Base-by-base conservation (phyloP, 2,329 filamentous ascomycete genomes). In the Emmonsia crescens region DNA sequence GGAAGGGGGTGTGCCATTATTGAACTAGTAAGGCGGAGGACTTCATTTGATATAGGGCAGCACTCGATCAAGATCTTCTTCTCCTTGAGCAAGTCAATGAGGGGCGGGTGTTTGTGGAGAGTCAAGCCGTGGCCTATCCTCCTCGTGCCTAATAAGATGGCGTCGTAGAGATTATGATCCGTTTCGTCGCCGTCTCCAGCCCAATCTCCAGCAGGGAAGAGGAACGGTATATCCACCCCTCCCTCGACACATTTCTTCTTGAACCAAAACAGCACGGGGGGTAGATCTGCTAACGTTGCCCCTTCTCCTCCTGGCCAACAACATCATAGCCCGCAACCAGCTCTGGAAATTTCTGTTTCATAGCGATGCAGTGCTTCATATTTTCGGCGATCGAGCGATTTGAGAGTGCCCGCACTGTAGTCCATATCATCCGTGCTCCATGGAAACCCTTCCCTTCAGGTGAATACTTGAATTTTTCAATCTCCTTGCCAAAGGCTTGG, bases 201-300 rank as follows among this genome's bases (percentile, higher is more conserved):
- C 40, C 86, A 90, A 75, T 96, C 92, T 66, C 92, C 93, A 0
- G 93, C 92, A 73, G 96, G 92, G 78, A 97, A 95, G 79, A 96
- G 96, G 78, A 96, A 96, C 0, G 93, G 93, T 8, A 99, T 85
- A 57, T 91, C 85, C 40, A 96, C 83, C 2, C 83, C 85, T 69
- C 91, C 87, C 70, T 89, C 82, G 0, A 84, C 83, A 72, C 91
- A 96, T 68, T 87, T 84, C 74, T 94, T 92, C 65, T 87, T 86
- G 81, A 97, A 96, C 91, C 91, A 96, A 74, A 96, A 93, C 0
- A 97, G 78, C 70, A 95, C 85, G 0, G 92, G 91, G 0, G 92
- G 82, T 2, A 96, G 77, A 66, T 94, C 88, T 36, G 82, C 80
- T 27, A 96, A 83, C 0, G 91, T 82, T 16, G 83, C 0, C 91